Base-by-base conservation (phyloP, 1,284 basidiomycete genomes). In the Neonothopanus nambi region DNA sequence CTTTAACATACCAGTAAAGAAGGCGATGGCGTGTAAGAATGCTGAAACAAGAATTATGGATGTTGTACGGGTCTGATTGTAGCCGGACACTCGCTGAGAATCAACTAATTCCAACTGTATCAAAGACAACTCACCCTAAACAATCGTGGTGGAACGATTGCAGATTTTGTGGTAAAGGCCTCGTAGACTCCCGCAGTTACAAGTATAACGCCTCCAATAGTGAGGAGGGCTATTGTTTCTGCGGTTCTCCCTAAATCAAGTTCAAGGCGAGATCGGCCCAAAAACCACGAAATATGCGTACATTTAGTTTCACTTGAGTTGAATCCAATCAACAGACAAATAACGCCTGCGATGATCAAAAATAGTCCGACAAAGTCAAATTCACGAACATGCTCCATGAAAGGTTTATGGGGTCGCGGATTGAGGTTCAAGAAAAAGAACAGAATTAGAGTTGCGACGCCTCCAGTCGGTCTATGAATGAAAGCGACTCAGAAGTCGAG, bases 391-490 rank as follows among this genome's bases (percentile, higher is more conserved):
- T 91, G 84, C 58, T 89, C 69, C 12, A 70, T 71, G 48, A 89
- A 66, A 0, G 84, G 75, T 48, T 78, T 77, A 8, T 79, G 78
- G 54, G 81, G 69, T 58, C 82, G 85, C 0, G 89, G 87, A 59
- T 95, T 93, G 35, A 97, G 77, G 61, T 94, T 88, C 42, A 97
- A 81, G 72, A 87, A 91, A 66, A 90, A 82, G 64, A 91, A 87
- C 7, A 96, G 73, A 30, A 93, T 66, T 3, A 69, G 70, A 21
- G 84, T 81, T 2, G 93, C 91, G 37, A 91, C 62, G 36, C 84
- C 90, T 11, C 89, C 91, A 0, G 88, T 89, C 1, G 91, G 91
- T 35, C 86, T 89, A 54, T 48, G 38, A 55, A n/a, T n/a, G n/a
- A n/a, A n/a, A 57, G 43, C n/a, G 48, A 33, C 1, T 35, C 8